Percentiles rank a stretch among this genome's conserved stretches.
Evolutionary conservation across 192 early-diverging fungal species (phyloP).

Genomic region (Umbelopsis ramanniana): DNA sequence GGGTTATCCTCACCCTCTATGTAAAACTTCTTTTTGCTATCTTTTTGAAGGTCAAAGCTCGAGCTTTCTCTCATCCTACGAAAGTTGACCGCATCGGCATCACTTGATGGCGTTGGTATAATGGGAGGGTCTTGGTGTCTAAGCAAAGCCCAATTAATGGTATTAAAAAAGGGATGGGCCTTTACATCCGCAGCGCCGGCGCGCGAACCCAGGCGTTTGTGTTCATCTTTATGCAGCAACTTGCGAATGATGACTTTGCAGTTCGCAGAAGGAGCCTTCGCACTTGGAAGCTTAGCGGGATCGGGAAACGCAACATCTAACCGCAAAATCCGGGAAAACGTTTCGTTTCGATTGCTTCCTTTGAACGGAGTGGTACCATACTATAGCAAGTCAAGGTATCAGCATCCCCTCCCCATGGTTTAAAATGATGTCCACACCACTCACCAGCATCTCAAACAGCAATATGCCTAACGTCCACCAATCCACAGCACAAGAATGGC

Average conservation of each 20-base stretch:
- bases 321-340: conserved; percentile 87
- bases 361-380: conserved; percentile 96
- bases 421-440: not conserved
- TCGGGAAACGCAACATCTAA: conserved; percentile 79
- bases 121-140: conserved; percentile 87
- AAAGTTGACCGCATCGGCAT: conserved; percentile 57
- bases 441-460: conserved; percentile 94
- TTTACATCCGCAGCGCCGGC: conserved; percentile 96
- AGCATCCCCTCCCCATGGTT: not conserved
- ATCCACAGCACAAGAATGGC: conserved; percentile 93
- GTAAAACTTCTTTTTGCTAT: conserved; percentile 35
- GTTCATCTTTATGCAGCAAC: conserved; percentile 88
- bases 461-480: conserved; percentile 99
- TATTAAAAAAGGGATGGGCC: conserved; percentile 87
- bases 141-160: conserved; percentile 90
- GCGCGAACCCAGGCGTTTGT: conserved; percentile 80
- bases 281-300: conserved; percentile 14
- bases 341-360: conserved; percentile 83
- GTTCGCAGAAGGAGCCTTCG: conserved; percentile 25
- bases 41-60: conserved; percentile 68
- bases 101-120: conserved; percentile 53
- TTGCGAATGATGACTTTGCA: conserved; percentile 83
- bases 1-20: conserved; percentile 46
- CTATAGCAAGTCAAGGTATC: conserved; percentile 11
- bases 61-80: conserved; percentile 64